These are phyloP conservation scores for Cucumis melo DNA, from an alignment of 306 rosid genomes.

Conservation along the genomic window DNA sequence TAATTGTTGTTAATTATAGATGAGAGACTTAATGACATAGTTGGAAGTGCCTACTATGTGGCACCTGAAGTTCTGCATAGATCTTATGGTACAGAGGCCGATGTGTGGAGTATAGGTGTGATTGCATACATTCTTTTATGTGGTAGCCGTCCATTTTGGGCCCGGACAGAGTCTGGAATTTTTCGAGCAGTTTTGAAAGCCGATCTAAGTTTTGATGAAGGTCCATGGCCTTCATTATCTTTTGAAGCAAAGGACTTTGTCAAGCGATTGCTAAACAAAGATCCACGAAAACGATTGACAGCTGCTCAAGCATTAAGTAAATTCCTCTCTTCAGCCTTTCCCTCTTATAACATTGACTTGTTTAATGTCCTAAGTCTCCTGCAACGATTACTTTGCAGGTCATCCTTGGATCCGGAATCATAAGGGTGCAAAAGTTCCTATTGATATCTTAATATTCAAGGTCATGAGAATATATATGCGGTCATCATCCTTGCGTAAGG, in stretches of 20 bases:
- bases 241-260: slow-evolving; percentile 88
- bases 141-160: slow-evolving; percentile 99
- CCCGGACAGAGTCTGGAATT: slow-evolving; percentile 92
- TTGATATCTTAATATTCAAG: slow-evolving; percentile 72
- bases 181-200: slow-evolving; percentile 92
- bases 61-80: slow-evolving; percentile 99
- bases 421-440: slow-evolving; percentile 56
- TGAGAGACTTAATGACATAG: slow-evolving; percentile 95
- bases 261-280: slow-evolving; percentile 77
- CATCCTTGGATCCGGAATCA: slow-evolving; percentile 87
- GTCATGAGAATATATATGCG: slow-evolving; percentile 77
- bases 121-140: slow-evolving; percentile 95
- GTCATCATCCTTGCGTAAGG: slow-evolving; percentile 93
- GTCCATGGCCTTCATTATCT: slow-evolving; percentile 90
- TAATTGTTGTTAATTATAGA: slow-evolving; percentile 30
- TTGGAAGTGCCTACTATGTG: slow-evolving; percentile 97
- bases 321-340: slow-evolving; percentile 12
- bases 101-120: slow-evolving; percentile 96
- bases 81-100: slow-evolving; percentile 89
- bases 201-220: slow-evolving; percentile 88
- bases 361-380: slow-evolving; percentile 5
- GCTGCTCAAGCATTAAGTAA: slow-evolving; percentile 94
- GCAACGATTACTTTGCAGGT: slow-evolving; percentile 50
- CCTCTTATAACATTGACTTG: neutral
- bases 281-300: slow-evolving; percentile 85